Base-by-base conservation (phyloP, 2,329 filamentous ascomycete species). In the Botrytis fabae region DNA sequence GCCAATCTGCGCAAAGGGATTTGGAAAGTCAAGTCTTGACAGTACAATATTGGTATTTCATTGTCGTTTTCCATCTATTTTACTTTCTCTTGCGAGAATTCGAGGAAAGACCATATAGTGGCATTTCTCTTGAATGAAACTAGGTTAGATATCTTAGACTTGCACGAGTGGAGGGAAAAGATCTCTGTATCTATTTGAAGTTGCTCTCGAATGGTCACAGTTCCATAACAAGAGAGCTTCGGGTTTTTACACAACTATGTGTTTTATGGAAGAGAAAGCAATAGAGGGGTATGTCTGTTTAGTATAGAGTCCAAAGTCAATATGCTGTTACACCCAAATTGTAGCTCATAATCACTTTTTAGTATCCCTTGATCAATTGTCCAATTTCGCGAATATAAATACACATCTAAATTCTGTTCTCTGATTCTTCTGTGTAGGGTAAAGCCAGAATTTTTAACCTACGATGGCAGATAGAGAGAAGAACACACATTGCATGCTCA, bases 241-340 rank as follows among this genome's bases (percentile, higher is more conserved):
- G 4, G 46, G 22, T 8, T 2, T 12, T 12, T 0, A 9, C 4
- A 25, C 3, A 25, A 9, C 0, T 48, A 5, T 4, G 9, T 4
- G 22, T 25, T 25, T 48, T 4, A 25, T 25, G 25, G 9, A 1
- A 25, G 48, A n/a, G 0, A 51, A 6, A 1, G 12, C 1, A 51
- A 6, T 10, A 9, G 25, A n/a, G 10, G 14, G 10, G 25, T 14
- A 2, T 51, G 10, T 14, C 4, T 14, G 5, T n/a, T 51, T 51
- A 10, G 25, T 14, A 14, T 5, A 51, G 14, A n/a, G 6, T n/a
- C 4, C 12, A 6, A n/a, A 6, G 10, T n/a, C 10, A 14, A 10
- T n/a, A 9, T 51, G 25, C 10, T n/a, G 25, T n/a, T 51, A 10
- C 48, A 51, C 48, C 25, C 25, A 7, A n/a, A 51, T n/a, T 25